Evolutionary conservation across 306 rosid species (phyloP).

Genomic region (Albizia julibrissin): DNA sequence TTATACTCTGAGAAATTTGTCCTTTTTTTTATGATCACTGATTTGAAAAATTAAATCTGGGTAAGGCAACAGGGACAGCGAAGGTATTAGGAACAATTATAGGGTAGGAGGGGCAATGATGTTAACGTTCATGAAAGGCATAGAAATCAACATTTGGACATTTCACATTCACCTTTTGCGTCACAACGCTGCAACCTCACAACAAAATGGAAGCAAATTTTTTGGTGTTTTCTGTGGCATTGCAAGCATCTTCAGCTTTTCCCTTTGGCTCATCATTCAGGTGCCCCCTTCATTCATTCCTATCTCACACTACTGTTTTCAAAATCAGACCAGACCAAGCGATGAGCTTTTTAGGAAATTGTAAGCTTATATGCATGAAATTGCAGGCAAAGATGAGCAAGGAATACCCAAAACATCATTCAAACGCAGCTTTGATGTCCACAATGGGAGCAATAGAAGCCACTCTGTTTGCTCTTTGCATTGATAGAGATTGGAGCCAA

Average conservation of each 20-base stretch:
- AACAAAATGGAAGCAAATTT: slow-evolving; percentile 34
- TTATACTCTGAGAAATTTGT: too few species aligned
- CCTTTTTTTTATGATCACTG: not conserved
- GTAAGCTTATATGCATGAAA: not conserved
- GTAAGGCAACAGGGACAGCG: slow-evolving; percentile 31
- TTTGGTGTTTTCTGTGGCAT: slow-evolving; percentile 43
- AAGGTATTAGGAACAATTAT: slow-evolving; percentile 43
- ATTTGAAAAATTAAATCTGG: slow-evolving; percentile 32
- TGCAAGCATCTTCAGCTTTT: slow-evolving; percentile 38
- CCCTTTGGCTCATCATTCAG: slow-evolving; percentile 54
- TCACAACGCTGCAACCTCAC: not conserved
- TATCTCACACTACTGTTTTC: not conserved
- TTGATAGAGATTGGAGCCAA: slow-evolving; percentile 58
- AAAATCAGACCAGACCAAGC: not conserved
- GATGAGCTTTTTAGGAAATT: too few species aligned
- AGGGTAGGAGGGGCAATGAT: slow-evolving; percentile 46
- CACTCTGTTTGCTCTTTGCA: slow-evolving; percentile 46
- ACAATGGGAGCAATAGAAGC: slow-evolving; percentile 62
- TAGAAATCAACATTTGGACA: slow-evolving; percentile 39
- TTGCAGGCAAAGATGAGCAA: slow-evolving; percentile 56
- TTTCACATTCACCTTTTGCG: slow-evolving; percentile 44
- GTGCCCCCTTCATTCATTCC: not conserved
- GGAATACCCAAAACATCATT: slow-evolving; percentile 46
- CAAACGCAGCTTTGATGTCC: slow-evolving; percentile 70
- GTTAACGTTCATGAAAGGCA: slow-evolving; percentile 41